Base-by-base conservation (phyloP, 495 filamentous ascomycete genomes). In the Penicillium subrubescens region DNA sequence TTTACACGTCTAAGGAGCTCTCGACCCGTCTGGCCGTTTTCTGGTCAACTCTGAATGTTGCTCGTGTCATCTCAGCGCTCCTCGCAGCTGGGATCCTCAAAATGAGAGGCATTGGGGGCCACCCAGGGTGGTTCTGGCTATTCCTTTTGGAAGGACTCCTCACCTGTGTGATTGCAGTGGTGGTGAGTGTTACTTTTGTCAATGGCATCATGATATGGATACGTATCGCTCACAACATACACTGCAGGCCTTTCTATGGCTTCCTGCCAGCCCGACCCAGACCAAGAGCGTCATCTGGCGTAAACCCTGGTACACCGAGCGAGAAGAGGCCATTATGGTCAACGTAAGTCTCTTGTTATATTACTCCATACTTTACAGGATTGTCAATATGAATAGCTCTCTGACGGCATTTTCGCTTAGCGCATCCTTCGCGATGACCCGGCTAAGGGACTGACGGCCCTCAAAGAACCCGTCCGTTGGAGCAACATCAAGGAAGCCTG, bases 31-130 rank as follows among this genome's bases (percentile, higher is more conserved):
- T 55, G 15, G 52, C 52, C 3, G 17, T 55, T 10, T 55, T 55
- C 25, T 55, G 52, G 52, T 55, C 52, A 19, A 55, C 52, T 8
- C 31, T 55, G 52, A 55, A 55, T 35, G n/a, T 55, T 21, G 52
- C 52, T 27, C 52, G 52, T 35, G 31, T 55, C 52, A 55, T 55
- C 31, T 55, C 52, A n/a, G 27, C 52, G 1, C 52, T 55, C n/a
- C 52, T 55, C n/a, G 52, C 52, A 3, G 52, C 52, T 1, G 52
- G 52, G 8, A 55, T 55, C 25, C 52, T 55, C 17, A 55, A 55
- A 31, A 55, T 55, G 52, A 21, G 52, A 6, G 52, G 52, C 27
- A 35, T 55, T 31, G 29, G 31, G 29, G 52, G 52, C 17, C 52
- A 55, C 5, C 7, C 52, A 1, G 52, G 52, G 2, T 55, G 52